Percentiles rank a stretch among this genome's conserved stretches.
Evolutionary conservation across 352 stramenopile genomes (phyloP).

Genomic region (Blastocystis sp.): DNA sequence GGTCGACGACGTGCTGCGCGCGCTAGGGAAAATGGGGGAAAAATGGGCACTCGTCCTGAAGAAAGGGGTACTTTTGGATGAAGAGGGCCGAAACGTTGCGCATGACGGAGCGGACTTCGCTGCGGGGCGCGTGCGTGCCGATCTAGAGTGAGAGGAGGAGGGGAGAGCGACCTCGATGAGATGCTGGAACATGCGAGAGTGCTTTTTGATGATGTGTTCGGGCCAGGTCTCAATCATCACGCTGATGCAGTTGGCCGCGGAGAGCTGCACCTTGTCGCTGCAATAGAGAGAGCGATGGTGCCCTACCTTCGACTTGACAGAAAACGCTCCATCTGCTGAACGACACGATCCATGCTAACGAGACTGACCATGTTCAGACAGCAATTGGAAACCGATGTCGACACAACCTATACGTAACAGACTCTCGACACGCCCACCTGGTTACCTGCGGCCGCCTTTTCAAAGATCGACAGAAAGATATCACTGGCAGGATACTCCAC

Average conservation of each 20-base stretch:
- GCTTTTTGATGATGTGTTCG: slow-evolving; percentile 7
- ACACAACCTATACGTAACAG: slow-evolving; percentile 1
- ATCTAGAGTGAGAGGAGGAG: background rate
- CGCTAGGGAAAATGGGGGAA: background rate
- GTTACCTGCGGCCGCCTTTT: slow-evolving; percentile 22
- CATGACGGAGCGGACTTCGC: background rate
- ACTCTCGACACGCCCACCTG: background rate
- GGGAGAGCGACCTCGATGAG: background rate
- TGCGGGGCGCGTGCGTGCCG: background rate
- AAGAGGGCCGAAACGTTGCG: background rate
- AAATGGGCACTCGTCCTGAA: background rate
- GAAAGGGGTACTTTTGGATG: background rate
- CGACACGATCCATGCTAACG: slow-evolving; percentile 30
- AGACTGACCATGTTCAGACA: slow-evolving; percentile 2
- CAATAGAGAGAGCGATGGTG: background rate
- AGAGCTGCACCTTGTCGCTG: slow-evolving; percentile 22
- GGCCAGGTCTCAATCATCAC: background rate
- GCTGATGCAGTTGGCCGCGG: background rate
- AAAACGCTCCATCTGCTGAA: slow-evolving; percentile 4
- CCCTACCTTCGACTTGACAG: background rate
- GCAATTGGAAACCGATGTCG: background rate
- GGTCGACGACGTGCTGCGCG: background rate
- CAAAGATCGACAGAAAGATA: slow-evolving; percentile 33
- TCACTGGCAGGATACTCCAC: background rate
- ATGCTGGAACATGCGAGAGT: background rate